Conservation (phyloP, 495 filamentous ascomycete genomes). For the Penicillium pancosmium region DNA sequence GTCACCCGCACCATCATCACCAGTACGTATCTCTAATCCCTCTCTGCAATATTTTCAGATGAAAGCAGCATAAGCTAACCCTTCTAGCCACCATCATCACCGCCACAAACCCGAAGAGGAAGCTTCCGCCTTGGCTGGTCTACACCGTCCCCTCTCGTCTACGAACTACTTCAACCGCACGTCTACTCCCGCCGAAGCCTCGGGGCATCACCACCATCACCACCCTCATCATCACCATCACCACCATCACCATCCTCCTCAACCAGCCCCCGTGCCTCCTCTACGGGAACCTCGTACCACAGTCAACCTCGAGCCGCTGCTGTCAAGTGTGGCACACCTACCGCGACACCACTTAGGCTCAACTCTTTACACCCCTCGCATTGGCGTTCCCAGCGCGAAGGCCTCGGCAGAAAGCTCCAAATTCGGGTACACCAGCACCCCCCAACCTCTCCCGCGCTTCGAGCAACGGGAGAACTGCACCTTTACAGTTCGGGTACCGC, state of each 20-base stretch:
- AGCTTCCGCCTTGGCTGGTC: conserved; percentile 35
- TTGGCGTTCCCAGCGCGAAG: conserved; percentile 49
- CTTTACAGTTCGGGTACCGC: conserved; percentile 81
- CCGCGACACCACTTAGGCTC: conserved; percentile 84
- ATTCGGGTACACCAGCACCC: conserved; percentile 69
- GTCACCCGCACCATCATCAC: conserved; percentile 56
- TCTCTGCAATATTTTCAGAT: conserved; percentile 9
- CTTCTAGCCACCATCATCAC: conserved; percentile 71
- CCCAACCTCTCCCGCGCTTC: conserved; percentile 76
- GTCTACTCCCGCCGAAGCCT: conserved; percentile 39
- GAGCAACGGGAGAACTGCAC: conserved; percentile 88
- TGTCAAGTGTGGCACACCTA: conserved; percentile 68
- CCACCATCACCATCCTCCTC: conserved; percentile 53
- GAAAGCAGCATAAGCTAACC: conserved; percentile 27
- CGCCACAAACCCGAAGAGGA: conserved; percentile 72
- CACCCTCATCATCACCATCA: conserved; percentile 62
- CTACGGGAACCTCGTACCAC: conserved; percentile 63
- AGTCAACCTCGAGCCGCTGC: conserved; percentile 65
- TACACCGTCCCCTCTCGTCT: conserved; percentile 38
- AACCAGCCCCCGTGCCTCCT: conserved; percentile 42
- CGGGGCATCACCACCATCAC: conserved; percentile 55
- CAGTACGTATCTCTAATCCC: conserved; percentile 51
- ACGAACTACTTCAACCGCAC: conserved; percentile 38
- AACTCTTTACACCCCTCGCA: conserved; percentile 57
- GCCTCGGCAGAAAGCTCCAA: conserved; percentile 55